Evolutionary conservation across 345 rosid genomes (phyloP).

Genomic region (Sapria himalayana): DNA sequence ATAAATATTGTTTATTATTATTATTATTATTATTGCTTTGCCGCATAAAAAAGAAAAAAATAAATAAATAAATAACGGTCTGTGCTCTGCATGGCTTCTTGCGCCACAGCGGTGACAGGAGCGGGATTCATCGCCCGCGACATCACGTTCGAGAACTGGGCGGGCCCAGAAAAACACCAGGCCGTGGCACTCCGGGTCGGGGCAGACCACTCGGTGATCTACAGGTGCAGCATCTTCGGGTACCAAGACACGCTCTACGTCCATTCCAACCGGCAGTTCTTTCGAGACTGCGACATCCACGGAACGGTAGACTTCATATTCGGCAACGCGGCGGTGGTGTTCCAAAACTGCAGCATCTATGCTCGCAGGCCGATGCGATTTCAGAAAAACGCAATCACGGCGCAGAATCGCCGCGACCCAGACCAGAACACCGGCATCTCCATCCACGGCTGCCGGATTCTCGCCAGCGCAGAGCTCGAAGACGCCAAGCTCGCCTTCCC

Average conservation of each 20-base stretch:
- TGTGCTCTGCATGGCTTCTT: neutral
- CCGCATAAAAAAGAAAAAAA: constrained; percentile 1
- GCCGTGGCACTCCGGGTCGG: constrained; percentile 92
- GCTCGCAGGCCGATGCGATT: constrained; percentile 64
- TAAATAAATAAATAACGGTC: neutral
- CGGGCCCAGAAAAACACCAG: constrained; percentile 85
- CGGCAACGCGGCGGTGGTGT: constrained; percentile 84
- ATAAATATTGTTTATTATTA: too few relatives aligned
- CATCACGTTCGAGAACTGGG: constrained; percentile 75
- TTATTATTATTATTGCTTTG: too few relatives aligned
- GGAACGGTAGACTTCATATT: constrained; percentile 91
- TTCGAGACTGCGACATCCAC: constrained; percentile 61
- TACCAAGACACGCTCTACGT: constrained; percentile 89
- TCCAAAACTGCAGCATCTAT: constrained; percentile 64
- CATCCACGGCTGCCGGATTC: constrained; percentile 59
- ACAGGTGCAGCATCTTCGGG: constrained; percentile 59
- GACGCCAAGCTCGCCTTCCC: constrained; percentile 24
- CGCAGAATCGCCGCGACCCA: constrained; percentile 93
- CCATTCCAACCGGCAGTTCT: constrained; percentile 90
- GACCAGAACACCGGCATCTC: constrained; percentile 90
- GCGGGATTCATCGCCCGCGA: constrained; percentile 85
- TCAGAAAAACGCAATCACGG: constrained; percentile 84
- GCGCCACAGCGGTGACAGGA: constrained; percentile 57
- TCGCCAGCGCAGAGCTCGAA: constrained; percentile 35
- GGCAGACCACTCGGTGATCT: constrained; percentile 82